These are phyloP conservation scores for Termitomyces sp. DNA, from an alignment of 768 basidiomycete species.

Conservation along the genomic window DNA sequence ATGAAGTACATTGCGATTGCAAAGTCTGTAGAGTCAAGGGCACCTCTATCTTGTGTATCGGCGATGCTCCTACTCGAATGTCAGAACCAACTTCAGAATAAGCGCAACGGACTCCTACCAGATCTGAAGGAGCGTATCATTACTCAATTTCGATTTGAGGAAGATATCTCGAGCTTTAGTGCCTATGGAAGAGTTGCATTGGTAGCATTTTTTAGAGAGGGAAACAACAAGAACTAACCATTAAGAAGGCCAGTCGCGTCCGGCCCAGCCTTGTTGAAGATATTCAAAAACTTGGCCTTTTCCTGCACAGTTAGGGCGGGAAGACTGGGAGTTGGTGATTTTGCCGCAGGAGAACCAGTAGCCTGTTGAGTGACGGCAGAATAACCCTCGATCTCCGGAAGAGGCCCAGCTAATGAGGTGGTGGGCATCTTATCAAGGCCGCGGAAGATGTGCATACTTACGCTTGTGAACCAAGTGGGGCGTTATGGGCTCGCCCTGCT, in stretches of 20 bases:
- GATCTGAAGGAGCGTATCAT: slow-evolving; percentile 86
- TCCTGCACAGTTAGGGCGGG: slow-evolving; percentile 77
- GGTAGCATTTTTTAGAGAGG: not conserved
- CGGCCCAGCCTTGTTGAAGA: slow-evolving; percentile 73
- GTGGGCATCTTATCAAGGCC: slow-evolving; percentile 8
- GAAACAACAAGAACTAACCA: slow-evolving; percentile 40
- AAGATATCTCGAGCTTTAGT: slow-evolving; percentile 90
- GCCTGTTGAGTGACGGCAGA: slow-evolving; percentile 49
- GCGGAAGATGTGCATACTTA: slow-evolving; percentile 32
- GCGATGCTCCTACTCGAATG: slow-evolving; percentile 67
- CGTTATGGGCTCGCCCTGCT: slow-evolving; percentile 71
- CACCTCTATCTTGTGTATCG: slow-evolving; percentile 91
- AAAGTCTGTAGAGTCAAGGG: slow-evolving; percentile 87
- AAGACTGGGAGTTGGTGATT: slow-evolving; percentile 54
- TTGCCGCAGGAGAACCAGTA: slow-evolving; percentile 55
- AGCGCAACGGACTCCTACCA: slow-evolving; percentile 44
- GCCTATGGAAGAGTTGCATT: slow-evolving; percentile 32
- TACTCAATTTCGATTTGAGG: slow-evolving; percentile 81
- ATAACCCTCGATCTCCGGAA: slow-evolving; percentile 74
- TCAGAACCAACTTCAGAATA: slow-evolving; percentile 1
- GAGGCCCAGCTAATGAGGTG: slow-evolving; percentile 64
- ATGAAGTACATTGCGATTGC: slow-evolving; percentile 96
- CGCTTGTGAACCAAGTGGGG: slow-evolving; percentile 63
- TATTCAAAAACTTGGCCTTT: slow-evolving; percentile 71
- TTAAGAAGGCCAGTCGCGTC: slow-evolving; percentile 64